Base-by-base conservation (phyloP, 306 rosid species). In the Sechiopsis laciniata region DNA sequence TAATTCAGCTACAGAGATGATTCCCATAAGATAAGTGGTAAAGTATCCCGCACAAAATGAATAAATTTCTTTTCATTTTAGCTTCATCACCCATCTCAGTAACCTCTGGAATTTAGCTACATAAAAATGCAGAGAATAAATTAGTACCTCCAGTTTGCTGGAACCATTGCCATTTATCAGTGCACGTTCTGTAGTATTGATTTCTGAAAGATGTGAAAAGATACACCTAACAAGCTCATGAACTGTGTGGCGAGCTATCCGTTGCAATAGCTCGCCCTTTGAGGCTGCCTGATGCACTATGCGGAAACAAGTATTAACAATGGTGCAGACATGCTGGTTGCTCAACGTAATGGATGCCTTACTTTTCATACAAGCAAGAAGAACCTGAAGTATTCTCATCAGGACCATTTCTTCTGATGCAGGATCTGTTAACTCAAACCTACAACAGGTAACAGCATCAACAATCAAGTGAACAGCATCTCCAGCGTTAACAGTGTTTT, bases 271-370 rank as follows among this genome's bases (percentile, higher is more conserved):
- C 84, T 95, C 99, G 2, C 99, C 91, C 80, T 95, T 95, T 64
- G 83, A 52, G 75, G 95, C 92, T 17, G 99, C 95, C 86, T 95
- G 99, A 84, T 95, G 97, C 77, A 95, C 97, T 79, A 95, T 89
- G 20, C 99, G 95, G 75, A 85, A 91, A 84, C 97, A 91, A 29
- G 99, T 89, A 84, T 95, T 95, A 77, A 95, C 96, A 76, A 95
- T 88, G 66, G 94, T 88, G 87, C 99, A 95, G 82, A 91, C 97
- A 66, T 95, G 96, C 77, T 95, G 99, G 83, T 95, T 95, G 82
- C 97, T 91, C 88, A 95, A 74, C 95, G 87, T 85, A 48, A 83
- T 78, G 67, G 97, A 95, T 40, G 96, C 99, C 83, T 95, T 95
- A 77, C 90, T 89, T 88, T 89, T 95, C 97, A 95, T 88, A 83